Evolutionary conservation across 2,329 filamentous ascomycete species (phyloP).

Genomic region (Chaetomiaceae sp.): DNA sequence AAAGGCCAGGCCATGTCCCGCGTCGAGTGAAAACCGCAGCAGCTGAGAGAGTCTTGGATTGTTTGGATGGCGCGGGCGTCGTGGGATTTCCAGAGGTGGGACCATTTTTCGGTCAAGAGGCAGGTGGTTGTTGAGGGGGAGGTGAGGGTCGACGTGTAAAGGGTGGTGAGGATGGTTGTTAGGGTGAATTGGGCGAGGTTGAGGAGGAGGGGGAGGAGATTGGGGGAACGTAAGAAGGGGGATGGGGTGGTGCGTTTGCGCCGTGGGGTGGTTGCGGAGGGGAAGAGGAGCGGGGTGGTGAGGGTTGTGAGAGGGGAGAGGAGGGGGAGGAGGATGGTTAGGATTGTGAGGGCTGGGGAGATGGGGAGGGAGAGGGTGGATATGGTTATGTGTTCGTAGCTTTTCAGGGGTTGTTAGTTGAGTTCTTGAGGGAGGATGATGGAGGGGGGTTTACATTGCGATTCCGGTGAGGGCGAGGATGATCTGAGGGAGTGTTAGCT

Average conservation of each 20-base stretch:
- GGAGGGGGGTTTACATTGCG: slow-evolving; percentile 34
- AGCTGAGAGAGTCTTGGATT: slow-evolving; percentile 63
- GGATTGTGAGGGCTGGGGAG: slow-evolving; percentile 33
- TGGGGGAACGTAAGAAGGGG: neutral
- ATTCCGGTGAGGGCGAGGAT: slow-evolving; percentile 25
- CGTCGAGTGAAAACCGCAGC: slow-evolving; percentile 59
- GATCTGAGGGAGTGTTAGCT: slow-evolving; percentile 13
- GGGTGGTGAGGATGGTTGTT: slow-evolving; percentile 35
- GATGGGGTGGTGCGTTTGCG: slow-evolving; percentile 8
- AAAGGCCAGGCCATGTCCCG: slow-evolving; percentile 63
- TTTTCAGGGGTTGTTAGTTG: slow-evolving; percentile 22
- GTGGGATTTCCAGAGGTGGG: slow-evolving; percentile 46
- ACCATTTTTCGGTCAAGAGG: slow-evolving; percentile 54
- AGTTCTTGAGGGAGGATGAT: slow-evolving; percentile 16
- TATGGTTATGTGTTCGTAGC: slow-evolving; percentile 38
- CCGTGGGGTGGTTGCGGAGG: slow-evolving; percentile 12
- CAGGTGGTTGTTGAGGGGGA: slow-evolving; percentile 43
- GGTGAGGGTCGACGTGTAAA: slow-evolving; percentile 40
- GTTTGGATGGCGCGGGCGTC: slow-evolving; percentile 46
- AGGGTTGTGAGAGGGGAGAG: slow-evolving; percentile 36
- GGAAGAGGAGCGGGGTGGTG: slow-evolving; percentile 33
- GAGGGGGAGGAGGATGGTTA: slow-evolving; percentile 40
- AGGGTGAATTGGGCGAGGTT: slow-evolving; percentile 29
- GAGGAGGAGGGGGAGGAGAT: neutral
- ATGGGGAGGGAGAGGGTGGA: slow-evolving; percentile 40